Base-by-base conservation (phyloP, 2,329 filamentous ascomycete species). In the Aspergillus eucalypticola region DNA sequence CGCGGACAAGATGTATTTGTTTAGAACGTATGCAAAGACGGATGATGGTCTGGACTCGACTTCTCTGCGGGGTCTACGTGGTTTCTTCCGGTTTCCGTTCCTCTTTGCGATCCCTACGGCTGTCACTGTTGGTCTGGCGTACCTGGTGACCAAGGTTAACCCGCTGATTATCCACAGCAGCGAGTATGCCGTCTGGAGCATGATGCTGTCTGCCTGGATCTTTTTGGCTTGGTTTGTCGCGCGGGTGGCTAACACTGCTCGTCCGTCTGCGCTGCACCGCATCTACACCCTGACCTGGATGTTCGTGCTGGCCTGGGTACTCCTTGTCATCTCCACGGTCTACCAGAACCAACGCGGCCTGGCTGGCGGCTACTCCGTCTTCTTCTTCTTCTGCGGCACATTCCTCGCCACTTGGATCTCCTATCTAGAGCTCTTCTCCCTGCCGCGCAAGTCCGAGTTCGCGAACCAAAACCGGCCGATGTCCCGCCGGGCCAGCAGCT, bases 81-180 rank as follows among this genome's bases (percentile, higher is more conserved):
- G 95, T 0, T 87, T 96, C 69, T 91, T 92, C 76, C 86, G 94
- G 35, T 95, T 92, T 66, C 92, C 93, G 0, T 79, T 96, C 53
- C 86, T 92, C 1, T 81, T 96, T 42, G 71, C 83, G 19, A 81
- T 91, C 35, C 84, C 93, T 0, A 86, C 84, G 1, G 87, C 83
- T 0, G 79, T 90, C n/a, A 86, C 90, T 0, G 75, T 96, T 23
- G 90, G 86, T 0, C 81, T 91, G 17, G 89, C 90, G 1, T 90
- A 90, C 66, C 76, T 98, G 54, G 70, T 96, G 44, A 85, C 86
- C 39, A 96, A 95, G 75, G 79, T 94, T 71, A 98, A 98, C 71
- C 92, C 94, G 1, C 85, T 91, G 68, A 92, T 98, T 68, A 81
- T 95, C n/a, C 95, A 97, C 78, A 93, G 91, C 76, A 96, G 90